Evolutionary conservation across 345 rosid genomes (phyloP).

Genomic region (Eutrema heterophyllum): DNA sequence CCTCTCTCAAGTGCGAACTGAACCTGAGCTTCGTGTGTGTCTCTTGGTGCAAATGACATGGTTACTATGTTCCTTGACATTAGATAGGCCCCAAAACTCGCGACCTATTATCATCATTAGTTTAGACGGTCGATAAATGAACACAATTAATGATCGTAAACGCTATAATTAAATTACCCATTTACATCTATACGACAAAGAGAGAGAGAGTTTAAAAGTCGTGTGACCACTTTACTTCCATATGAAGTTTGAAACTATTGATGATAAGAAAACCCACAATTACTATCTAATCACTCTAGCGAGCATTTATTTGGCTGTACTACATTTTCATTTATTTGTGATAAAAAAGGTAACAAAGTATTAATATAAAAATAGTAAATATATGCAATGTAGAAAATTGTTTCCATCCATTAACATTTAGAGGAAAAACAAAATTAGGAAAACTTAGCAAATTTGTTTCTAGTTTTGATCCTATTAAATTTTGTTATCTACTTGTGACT

Average conservation of each 20-base stretch:
- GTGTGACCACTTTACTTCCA: conserved; percentile 18
- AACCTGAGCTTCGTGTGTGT: conserved; percentile 92
- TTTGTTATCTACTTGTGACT: background rate
- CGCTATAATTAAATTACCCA: background rate
- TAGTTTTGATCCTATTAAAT: background rate
- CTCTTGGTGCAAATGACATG: conserved; percentile 91
- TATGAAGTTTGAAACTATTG: conserved; percentile 1
- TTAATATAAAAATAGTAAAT: background rate
- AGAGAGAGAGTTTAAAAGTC: background rate
- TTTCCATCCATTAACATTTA: background rate
- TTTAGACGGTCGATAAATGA: background rate
- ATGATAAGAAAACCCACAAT: background rate
- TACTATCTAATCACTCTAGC: background rate
- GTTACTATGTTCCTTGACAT: conserved; percentile 62
- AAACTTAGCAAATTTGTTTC: background rate
- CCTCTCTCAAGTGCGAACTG: conserved; percentile 94
- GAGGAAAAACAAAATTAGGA: background rate
- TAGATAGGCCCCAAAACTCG: conserved; percentile 90
- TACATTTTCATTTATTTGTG: background rate
- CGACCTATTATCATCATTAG: conserved; percentile 46
- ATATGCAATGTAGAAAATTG: background rate
- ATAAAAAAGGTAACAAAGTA: background rate
- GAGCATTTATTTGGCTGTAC: conserved; percentile 12
- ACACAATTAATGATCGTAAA: background rate
- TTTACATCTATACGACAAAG: background rate